Base-by-base conservation (phyloP, 257 asterid genomes). In the Misopates orontium region DNA sequence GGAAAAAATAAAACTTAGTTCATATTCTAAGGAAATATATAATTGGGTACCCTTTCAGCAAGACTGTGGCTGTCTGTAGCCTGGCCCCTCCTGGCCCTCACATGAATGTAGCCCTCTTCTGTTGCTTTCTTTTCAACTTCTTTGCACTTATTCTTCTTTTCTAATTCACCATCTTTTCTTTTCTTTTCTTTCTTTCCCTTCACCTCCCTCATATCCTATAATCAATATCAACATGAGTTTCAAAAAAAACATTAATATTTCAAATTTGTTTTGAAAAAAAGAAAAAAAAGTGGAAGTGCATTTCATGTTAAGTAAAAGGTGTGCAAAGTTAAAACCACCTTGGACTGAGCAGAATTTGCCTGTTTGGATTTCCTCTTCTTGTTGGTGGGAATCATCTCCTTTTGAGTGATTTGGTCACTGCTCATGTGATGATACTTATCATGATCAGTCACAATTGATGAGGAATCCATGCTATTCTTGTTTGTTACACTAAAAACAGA, bases 41-140 rank as follows among this genome's bases (percentile, higher is more conserved):
- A n/a, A n/a, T 42, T 21, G 16, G 15, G 64, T 80, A 84, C 90
- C 87, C 90, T 81, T 70, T 84, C 90, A 22, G 90, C 90, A 63
- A 84, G 81, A 78, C 90, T 84, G 79, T 84, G 90, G 70, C 82
- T 81, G 63, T 81, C 87, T 32, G 90, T 84, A 21, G 90, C 90
- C 51, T 84, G 87, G 53, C 90, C 90, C 76, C 90, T 84, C 77
- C 87, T 79, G 47, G 87, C 85, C 74, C 90, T 77, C 25, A 84
- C 90, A 76, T 77, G 87, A 75, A 84, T 81, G 83, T 79, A 84
- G 36, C 85, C 90, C 10, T 60, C 49, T 69, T 72, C 84, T 54
- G 73, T 71, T 52, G 47, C 13, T 62, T 32, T 56, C 20, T 67
- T 68, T 74, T 61, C 40, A 4, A 40, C 61, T 2, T 25, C 28